phyloP scores from a whole-genome alignment of 306 rosid genomes.

The Begonia fuchsioides region DNA sequence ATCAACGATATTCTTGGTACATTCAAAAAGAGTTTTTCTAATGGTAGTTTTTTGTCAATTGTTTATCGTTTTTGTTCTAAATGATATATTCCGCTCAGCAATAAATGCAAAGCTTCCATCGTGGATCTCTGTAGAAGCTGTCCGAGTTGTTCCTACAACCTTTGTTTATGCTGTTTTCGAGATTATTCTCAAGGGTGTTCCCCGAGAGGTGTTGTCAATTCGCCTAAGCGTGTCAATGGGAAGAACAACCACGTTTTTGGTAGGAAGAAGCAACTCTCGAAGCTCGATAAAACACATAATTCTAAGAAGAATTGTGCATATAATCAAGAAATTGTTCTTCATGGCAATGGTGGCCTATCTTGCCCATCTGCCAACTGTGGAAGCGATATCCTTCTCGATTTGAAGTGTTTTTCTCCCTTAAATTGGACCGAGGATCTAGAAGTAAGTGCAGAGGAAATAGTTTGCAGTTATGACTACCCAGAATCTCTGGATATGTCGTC shows the following conservation, averaged over 20 bases:
- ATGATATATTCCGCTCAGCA: slow-evolving; percentile 43
- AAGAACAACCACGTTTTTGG: slow-evolving; percentile 20
- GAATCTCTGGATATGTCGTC: slow-evolving; percentile 58
- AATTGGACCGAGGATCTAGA: slow-evolving; percentile 78
- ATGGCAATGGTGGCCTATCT: slow-evolving; percentile 22
- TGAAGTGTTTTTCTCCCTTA: slow-evolving; percentile 54
- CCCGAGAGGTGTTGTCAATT: slow-evolving; percentile 17
- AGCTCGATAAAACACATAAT: slow-evolving; percentile 18
- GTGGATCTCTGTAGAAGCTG: slow-evolving; percentile 91
- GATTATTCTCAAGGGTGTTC: slow-evolving; percentile 30
- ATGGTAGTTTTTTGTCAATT: slow-evolving; percentile 9
- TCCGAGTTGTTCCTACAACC: slow-evolving; percentile 69
- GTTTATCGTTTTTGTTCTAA: slow-evolving; percentile 13
- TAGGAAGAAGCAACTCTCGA: slow-evolving; percentile 19
- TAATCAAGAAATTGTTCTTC: too few relatives aligned
- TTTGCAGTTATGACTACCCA: slow-evolving; percentile 95
- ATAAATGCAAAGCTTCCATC: slow-evolving; percentile 50
- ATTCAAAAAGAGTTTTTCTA: slow-evolving; percentile 8
- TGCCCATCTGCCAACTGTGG: slow-evolving; percentile 61
- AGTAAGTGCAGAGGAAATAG: slow-evolving; percentile 84
- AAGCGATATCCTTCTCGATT: slow-evolving; percentile 51
- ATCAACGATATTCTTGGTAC: slow-evolving; percentile 44
- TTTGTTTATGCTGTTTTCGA: slow-evolving; percentile 67
- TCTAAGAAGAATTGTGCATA: slow-evolving; percentile 4
- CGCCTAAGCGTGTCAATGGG: slow-evolving; percentile 21